Conservation (phyloP, 208 protist genomes). For the Crithidia acanthocephali region DNA sequence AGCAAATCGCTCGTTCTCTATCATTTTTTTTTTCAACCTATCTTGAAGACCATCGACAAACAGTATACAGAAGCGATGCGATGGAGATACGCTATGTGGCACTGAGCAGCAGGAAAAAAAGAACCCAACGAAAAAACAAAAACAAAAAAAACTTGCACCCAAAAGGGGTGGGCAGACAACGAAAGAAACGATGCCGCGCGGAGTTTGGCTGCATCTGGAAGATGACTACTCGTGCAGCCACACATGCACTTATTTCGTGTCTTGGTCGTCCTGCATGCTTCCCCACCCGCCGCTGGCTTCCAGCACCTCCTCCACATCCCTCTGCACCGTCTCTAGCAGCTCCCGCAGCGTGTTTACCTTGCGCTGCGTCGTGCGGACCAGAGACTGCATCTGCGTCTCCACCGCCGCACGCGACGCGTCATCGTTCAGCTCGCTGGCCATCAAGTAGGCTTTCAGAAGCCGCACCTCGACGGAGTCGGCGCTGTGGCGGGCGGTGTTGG, state of each 20-base stretch:
- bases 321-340: conserved; percentile 50
- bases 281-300: conserved; percentile 25
- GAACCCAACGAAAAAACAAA: conserved; percentile 3
- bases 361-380: conserved; percentile 20
- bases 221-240: too few species aligned
- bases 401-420: conserved; percentile 28
- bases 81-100: too few species aligned
- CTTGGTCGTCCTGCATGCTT: neutral
- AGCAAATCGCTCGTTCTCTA: too few species aligned
- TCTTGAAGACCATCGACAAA: too few species aligned
- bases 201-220: too few species aligned
- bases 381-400: conserved; percentile 43
- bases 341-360: conserved; percentile 41
- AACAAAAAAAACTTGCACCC: conserved; percentile 17
- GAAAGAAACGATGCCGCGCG: neutral
- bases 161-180: neutral
- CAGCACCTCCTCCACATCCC: conserved; percentile 48
- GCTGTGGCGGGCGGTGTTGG: conserved; percentile 52
- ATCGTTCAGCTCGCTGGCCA: conserved; percentile 43
- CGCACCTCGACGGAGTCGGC: conserved; percentile 43
- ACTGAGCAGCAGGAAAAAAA: too few species aligned
- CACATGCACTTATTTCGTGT: too few species aligned
- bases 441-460: conserved; percentile 52
- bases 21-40: too few species aligned
- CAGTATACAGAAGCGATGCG: too few species aligned